Percentiles rank a stretch among this genome's conserved stretches.
These are phyloP conservation scores for Paramecium tetraurelia DNA, from an alignment of 73 alveolate species.

Conservation along the genomic window DNA sequence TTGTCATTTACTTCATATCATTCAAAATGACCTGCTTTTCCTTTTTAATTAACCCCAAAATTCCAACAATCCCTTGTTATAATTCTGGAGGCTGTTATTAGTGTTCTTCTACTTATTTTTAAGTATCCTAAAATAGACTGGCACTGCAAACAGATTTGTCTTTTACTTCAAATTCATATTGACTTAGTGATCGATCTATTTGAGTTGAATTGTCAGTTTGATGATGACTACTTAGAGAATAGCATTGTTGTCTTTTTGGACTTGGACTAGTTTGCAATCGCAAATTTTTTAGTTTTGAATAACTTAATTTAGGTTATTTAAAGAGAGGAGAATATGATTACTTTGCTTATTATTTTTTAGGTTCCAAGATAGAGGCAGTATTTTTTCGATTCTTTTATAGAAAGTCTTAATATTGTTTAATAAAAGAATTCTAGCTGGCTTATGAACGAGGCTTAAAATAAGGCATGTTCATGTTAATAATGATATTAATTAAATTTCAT, in stretches of 20 bases:
- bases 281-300: not conserved
- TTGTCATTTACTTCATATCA: slow-evolving; percentile 47
- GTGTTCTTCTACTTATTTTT: not conserved
- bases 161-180: not conserved
- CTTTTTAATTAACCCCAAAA: slow-evolving; percentile 20
- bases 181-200: not conserved
- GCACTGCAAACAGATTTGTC: not conserved
- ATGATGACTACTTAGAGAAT: not conserved
- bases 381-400: not conserved
- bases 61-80: not conserved
- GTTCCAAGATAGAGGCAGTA: not conserved
- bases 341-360: not conserved
- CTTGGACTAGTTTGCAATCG: not conserved
- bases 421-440: not conserved
- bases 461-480: not conserved
- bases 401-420: not conserved
- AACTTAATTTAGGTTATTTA: not conserved
- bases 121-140: not conserved
- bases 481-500: slow-evolving; percentile 9
- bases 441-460: slow-evolving; percentile 18
- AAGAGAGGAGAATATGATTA: not conserved
- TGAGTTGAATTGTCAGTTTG: not conserved
- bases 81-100: not conserved
- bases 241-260: not conserved
- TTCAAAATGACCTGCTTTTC: slow-evolving; percentile 25